Base-by-base conservation (phyloP, 495 filamentous ascomycete species). In the Xylaria bambusicola region DNA sequence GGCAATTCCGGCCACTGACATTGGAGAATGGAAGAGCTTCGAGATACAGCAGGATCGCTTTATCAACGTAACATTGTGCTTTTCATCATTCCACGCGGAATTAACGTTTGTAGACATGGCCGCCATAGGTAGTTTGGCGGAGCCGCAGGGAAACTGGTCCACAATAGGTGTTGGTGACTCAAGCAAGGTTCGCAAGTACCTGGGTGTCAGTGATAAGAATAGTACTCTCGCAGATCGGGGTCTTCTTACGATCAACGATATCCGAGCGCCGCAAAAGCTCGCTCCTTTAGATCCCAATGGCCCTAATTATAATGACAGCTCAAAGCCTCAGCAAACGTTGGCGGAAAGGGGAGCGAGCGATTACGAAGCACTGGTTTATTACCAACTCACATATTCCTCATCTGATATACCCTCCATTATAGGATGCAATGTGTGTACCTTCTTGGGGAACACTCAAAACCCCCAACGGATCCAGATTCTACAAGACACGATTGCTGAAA, bases 31-130 rank as follows among this genome's bases (percentile, higher is more conserved):
- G 47, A 40, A 35, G 2, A 52, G 47, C 23, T 59, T 21, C 12
- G 38, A 45, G 31, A 29, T 42, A 17, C 3, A n/a, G 15, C 31
- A 20, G 10, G 33, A 27, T 29, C 20, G 45, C 9, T 42, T 18
- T 8, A 29, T 51, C 33, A 51, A 51, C 24, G 35, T 46, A 1
- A 29, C 56, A 21, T n/a, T 58, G 8, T 58, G 56, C 31, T 51
- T 58, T n/a, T 50, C 56, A 15, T 27, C 20, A 9, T 51, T 50
- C 17, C 36, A 51, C 7, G 13, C 23, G 0, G 56, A 40, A 3
- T 17, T 47, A 8, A 29, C 17, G 31, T 51, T 7, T 13, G 31
- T 51, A 4, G 10, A 38, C 1, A 50, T 58, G n/a, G 36, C 56
- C 6, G 27, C 56, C 0, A 20, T 17, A 2, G 46, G 21, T 1